Evolutionary conservation across 2,329 filamentous ascomycete genomes (phyloP).

Genomic region (Lecanicillium sp.): DNA sequence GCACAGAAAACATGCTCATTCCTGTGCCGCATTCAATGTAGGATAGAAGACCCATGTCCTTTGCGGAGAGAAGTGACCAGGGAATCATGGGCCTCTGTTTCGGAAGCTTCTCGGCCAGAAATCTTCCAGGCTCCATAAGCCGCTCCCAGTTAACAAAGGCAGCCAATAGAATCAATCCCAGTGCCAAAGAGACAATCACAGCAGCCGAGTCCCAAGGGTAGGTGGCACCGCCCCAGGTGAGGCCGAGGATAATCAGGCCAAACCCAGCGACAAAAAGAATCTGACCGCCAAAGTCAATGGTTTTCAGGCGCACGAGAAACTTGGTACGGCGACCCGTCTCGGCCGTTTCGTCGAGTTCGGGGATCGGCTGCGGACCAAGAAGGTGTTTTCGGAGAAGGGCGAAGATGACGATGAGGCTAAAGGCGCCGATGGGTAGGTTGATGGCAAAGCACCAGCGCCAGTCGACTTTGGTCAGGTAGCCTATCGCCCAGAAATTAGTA

Average conservation of each 20-base stretch:
- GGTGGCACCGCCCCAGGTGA: constrained; percentile 50
- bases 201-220: constrained; percentile 45
- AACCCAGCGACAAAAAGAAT: constrained; percentile 50
- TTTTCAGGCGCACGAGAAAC: constrained; percentile 43
- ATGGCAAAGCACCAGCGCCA: constrained; percentile 66
- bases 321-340: constrained; percentile 26
- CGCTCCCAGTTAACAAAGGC: constrained; percentile 47
- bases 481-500: constrained; percentile 16
- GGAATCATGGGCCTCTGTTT: constrained; percentile 58
- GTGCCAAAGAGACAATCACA: constrained; percentile 43
- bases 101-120: constrained; percentile 43
- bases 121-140: constrained; percentile 43
- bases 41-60: constrained; percentile 56
- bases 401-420: constrained; percentile 48
- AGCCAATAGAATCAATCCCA: constrained; percentile 36
- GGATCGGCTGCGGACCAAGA: constrained; percentile 44
- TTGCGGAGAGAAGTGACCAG: constrained; percentile 49
- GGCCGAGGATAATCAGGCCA: constrained; percentile 46
- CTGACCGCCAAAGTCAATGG: constrained; percentile 51
- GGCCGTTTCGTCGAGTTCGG: constrained; percentile 37
- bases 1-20: constrained; percentile 47
- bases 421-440: constrained; percentile 49
- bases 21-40: constrained; percentile 56
- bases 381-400: constrained; percentile 54
- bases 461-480: constrained; percentile 45